A percentile compares a stretch with the other conserved stretches of the same genome.
phyloP scores from a whole-genome alignment of 2,329 filamentous ascomycete genomes.

The Colletotrichum siamense region DNA sequence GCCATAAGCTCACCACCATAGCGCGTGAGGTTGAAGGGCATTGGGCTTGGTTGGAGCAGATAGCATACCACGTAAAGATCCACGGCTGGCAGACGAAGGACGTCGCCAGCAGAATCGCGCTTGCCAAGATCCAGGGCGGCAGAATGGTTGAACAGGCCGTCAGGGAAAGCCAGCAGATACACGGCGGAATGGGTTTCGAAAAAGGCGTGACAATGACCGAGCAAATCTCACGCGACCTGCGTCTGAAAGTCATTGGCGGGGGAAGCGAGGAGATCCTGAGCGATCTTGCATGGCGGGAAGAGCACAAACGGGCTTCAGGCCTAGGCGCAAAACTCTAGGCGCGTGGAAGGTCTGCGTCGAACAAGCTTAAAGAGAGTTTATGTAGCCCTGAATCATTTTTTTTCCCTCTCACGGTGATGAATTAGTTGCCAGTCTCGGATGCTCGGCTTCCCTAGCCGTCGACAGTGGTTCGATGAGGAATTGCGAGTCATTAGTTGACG shows the following conservation, averaged over 20 bases:
- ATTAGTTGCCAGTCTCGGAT: not conserved
- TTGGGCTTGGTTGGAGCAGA: conserved; percentile 66
- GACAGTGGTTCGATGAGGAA: not conserved
- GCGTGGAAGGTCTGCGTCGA: not conserved
- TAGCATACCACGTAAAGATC: conserved; percentile 57
- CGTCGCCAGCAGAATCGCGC: conserved; percentile 33
- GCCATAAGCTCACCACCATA: conserved; percentile 64
- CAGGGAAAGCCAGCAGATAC: conserved; percentile 58
- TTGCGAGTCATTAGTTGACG: not conserved
- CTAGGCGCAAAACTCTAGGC: conserved; percentile 2
- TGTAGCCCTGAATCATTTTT: not conserved
- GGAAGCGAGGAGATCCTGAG: conserved; percentile 62
- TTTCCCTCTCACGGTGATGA: not conserved
- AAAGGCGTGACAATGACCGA: conserved; percentile 54
- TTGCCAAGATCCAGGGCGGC: conserved; percentile 54
- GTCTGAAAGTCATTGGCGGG: conserved; percentile 57
- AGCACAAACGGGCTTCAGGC: conserved; percentile 27
- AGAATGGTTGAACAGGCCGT: conserved; percentile 54
- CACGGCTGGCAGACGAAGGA: conserved; percentile 28
- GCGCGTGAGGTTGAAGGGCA: conserved; percentile 65
- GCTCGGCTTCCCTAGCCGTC: not conserved
- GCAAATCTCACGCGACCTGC: conserved; percentile 57
- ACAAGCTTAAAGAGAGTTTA: not conserved
- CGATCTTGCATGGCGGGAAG: conserved; percentile 56
- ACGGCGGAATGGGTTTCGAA: conserved; percentile 59